Base-by-base conservation (phyloP, 2,329 filamentous ascomycete genomes). In the Cyphellophora attinorum region DNA sequence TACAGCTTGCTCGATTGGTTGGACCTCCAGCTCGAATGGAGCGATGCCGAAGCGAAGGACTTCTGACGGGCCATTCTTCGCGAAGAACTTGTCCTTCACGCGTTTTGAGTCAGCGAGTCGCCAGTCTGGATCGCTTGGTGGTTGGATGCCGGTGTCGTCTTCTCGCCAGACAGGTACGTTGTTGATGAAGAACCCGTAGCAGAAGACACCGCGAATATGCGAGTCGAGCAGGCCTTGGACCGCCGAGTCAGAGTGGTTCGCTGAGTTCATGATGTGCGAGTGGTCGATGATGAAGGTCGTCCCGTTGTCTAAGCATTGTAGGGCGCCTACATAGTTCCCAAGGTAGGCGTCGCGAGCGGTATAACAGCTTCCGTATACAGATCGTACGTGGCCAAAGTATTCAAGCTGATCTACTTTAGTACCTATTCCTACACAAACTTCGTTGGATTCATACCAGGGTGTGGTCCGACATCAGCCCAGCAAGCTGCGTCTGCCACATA, bases 401-500 rank as follows among this genome's bases (percentile, higher is more conserved):
- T 67, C 55, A 3, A 65, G 21, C n/a, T 69, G 42, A 2, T 53
- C 48, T 3, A 67, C 44, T 39, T 65, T 47, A 1, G 52, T 54
- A 51, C 59, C 56, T 11, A 54, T 46, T 2, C 56, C 57, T 25
- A 8, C 21, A 8, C 21, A 25, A 8, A n/a, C n/a, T n/a, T 25
- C 21, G 21, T n/a, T 25, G 21, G 8, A 25, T n/a, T 25, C 21
- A 25, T 25, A 25, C 21, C 21, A 25, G n/a, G 8, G n/a, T n/a
- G n/a, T 8, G n/a, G 21, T 25, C n/a, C 21, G 21, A 25, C 21
- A 25, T 25, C 8, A 25, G 8, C 8, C 21, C 21, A n/a, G 21
- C 21, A 11, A 62, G 45, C 36, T 59, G 52, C 0, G 58, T 60
- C 43, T 67, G 62, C 64, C 64, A 69, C 5, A 64, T 45, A 47